A percentile compares a stretch with the other conserved stretches of the same genome.
These are phyloP conservation scores for Ruellia speciosa DNA, from an alignment of 305 asterid species.

Conservation along the genomic window DNA sequence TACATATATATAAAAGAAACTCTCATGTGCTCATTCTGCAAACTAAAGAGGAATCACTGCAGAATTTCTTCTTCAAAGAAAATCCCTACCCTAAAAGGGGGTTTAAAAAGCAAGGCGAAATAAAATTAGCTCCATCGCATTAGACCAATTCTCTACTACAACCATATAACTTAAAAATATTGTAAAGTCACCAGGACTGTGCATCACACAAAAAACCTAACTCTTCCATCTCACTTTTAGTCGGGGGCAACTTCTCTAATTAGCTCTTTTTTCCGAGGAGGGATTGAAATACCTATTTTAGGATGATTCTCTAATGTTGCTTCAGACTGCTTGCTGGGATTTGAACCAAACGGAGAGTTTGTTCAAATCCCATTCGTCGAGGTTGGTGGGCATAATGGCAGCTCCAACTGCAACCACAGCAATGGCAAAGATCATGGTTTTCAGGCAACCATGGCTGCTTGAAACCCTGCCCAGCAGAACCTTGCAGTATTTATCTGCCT, in stretches of 20 bases:
- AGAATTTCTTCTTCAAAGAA: too few species aligned
- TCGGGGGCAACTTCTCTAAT: neutral
- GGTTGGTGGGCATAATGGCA: slow-evolving; percentile 28
- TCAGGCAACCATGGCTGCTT: slow-evolving; percentile 42
- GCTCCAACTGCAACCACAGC: slow-evolving; percentile 45
- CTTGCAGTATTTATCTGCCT: slow-evolving; percentile 65
- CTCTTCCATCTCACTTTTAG: too few species aligned
- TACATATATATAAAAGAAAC: too few species aligned
- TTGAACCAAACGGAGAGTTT: slow-evolving; percentile 28
- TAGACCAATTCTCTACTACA: too few species aligned
- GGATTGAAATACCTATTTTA: slow-evolving; percentile 20
- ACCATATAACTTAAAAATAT: too few species aligned
- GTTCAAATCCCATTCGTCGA: slow-evolving; percentile 41
- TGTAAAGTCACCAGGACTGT: too few species aligned
- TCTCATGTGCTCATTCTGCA: too few species aligned
- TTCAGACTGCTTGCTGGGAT: slow-evolving; percentile 20
- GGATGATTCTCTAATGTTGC: neutral
- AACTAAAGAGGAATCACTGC: too few species aligned
- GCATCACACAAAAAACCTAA: too few species aligned
- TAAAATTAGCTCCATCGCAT: too few species aligned
- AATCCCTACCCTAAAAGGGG: too few species aligned
- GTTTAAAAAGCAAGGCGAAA: too few species aligned
- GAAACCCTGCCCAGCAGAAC: slow-evolving; percentile 40
- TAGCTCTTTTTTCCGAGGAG: neutral
- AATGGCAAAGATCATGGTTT: slow-evolving; percentile 27